Conservation (phyloP, 1,284 basidiomycete genomes). For the Moesziomyces sp. region DNA sequence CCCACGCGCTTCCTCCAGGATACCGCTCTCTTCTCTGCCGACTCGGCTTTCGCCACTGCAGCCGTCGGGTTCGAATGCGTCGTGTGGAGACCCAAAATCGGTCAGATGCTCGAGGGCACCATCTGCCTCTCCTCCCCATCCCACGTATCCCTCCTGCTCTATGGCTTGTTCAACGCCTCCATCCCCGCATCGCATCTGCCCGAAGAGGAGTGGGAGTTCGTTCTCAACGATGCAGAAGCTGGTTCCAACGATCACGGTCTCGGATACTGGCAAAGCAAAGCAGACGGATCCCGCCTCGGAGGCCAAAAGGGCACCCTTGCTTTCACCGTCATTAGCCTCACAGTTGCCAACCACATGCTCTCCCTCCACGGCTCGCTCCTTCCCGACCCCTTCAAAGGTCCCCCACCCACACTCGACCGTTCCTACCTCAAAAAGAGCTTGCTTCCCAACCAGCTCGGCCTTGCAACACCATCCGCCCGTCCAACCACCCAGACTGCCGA, state of each 20-base stretch:
- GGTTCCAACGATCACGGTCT: slow-evolving; percentile 41
- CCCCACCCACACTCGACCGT: slow-evolving; percentile 48
- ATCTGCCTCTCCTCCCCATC: slow-evolving; percentile 92
- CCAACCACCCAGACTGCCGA: not conserved
- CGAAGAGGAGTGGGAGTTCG: slow-evolving; percentile 84
- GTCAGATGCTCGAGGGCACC: slow-evolving; percentile 85
- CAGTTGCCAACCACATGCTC: slow-evolving; percentile 93
- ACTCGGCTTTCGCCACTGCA: slow-evolving; percentile 86
- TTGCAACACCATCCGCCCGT: slow-evolving; percentile 2
- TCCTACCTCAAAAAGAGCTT: slow-evolving; percentile 45
- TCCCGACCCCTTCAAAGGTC: slow-evolving; percentile 79
- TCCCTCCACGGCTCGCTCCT: slow-evolving; percentile 91
- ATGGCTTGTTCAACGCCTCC: slow-evolving; percentile 95
- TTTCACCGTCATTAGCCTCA: slow-evolving; percentile 92
- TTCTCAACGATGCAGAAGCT: slow-evolving; percentile 72
- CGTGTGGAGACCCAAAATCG: slow-evolving; percentile 88
- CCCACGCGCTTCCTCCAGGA: slow-evolving; percentile 78
- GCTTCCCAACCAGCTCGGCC: slow-evolving; percentile 32
- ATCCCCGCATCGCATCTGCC: slow-evolving; percentile 92
- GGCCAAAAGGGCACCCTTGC: slow-evolving; percentile 77
- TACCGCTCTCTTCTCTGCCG: slow-evolving; percentile 79
- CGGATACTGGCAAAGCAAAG: slow-evolving; percentile 84
- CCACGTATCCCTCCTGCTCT: slow-evolving; percentile 89
- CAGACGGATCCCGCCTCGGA: slow-evolving; percentile 79
- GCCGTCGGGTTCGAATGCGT: slow-evolving; percentile 82